These are phyloP conservation scores for Chlamydomonas urium DNA, from an alignment of 139 green algal species.

Conservation along the genomic window DNA sequence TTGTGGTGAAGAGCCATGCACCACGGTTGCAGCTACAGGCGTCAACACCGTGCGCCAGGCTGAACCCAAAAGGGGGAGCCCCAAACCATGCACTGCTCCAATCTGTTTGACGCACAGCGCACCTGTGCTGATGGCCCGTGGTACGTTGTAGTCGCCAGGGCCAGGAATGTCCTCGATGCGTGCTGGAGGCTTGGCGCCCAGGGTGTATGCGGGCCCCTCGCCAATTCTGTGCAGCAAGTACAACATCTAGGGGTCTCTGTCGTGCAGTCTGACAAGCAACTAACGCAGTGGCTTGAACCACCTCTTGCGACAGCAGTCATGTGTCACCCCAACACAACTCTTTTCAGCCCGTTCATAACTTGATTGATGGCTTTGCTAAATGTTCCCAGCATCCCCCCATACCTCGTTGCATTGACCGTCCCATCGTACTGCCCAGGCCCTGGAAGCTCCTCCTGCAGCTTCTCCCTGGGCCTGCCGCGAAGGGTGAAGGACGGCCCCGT, in stretches of 20 bases:
- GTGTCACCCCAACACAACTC: no score
- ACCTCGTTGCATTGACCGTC: background rate
- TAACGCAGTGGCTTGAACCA: no score
- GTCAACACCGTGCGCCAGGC: no score
- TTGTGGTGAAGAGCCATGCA: no score
- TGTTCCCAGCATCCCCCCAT: background rate
- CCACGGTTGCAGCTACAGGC: no score
- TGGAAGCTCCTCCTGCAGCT: slow-evolving; percentile 16
- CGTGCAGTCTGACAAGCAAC: background rate
- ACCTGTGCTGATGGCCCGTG: background rate
- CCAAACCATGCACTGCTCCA: background rate
- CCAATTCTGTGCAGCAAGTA: background rate
- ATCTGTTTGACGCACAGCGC: background rate
- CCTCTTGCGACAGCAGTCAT: no score
- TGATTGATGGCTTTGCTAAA: no score
- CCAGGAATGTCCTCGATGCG: slow-evolving; percentile 11
- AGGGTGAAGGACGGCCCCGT: slow-evolving; percentile 27
- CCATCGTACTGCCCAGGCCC: slow-evolving; percentile 21
- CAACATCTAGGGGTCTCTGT: background rate
- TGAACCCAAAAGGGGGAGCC: no score
- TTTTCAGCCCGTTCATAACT: no score
- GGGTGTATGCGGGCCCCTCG: slow-evolving; percentile 1
- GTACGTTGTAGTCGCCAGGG: slow-evolving; percentile 16
- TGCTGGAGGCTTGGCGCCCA: background rate
- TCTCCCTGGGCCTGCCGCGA: slow-evolving; percentile 5